These are phyloP conservation scores for Nothophaeocryptopus gaeumannii DNA, from an alignment of 2,329 filamentous ascomycete genomes.

Conservation along the genomic window DNA sequence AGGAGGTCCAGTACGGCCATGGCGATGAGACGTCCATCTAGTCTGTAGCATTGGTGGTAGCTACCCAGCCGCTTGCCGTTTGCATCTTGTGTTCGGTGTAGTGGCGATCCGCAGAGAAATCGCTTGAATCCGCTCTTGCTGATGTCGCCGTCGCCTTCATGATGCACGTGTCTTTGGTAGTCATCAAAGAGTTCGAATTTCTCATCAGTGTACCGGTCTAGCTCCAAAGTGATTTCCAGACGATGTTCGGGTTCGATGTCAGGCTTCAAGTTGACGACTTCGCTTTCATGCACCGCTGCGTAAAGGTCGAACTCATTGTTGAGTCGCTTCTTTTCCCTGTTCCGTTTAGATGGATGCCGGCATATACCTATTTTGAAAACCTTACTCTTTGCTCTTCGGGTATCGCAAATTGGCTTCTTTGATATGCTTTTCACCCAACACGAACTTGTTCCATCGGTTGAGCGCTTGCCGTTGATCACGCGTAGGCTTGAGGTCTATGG, in stretches of 20 bases:
- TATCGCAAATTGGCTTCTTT: constrained; percentile 62
- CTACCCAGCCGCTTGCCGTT: constrained; percentile 64
- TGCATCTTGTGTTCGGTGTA: constrained; percentile 48
- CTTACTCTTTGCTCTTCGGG: constrained; percentile 65
- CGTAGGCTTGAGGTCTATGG: constrained; percentile 60
- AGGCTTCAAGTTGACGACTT: constrained; percentile 53
- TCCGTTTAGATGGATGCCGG: neutral
- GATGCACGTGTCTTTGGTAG: constrained; percentile 72
- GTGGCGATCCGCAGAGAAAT: constrained; percentile 71
- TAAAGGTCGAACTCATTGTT: constrained; percentile 66
- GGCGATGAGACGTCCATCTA: constrained; percentile 73
- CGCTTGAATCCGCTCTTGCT: constrained; percentile 61
- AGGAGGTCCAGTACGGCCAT: constrained; percentile 75
- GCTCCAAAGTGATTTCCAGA: constrained; percentile 68
- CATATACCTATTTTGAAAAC: neutral
- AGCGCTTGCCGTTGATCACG: constrained; percentile 72
- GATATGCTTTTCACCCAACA: constrained; percentile 66
- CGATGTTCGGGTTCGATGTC: constrained; percentile 58
- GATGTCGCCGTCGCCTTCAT: constrained; percentile 61
- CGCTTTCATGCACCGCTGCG: constrained; percentile 67
- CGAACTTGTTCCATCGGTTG: constrained; percentile 71
- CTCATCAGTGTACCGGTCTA: constrained; percentile 68
- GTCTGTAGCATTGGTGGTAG: constrained; percentile 70
- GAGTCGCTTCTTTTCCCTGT: constrained; percentile 57
- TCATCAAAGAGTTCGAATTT: constrained; percentile 71